A percentile compares a stretch with the other conserved stretches of the same genome.
These are phyloP conservation scores for Irpex sp. DNA, from an alignment of 1,284 basidiomycete species.

Conservation along the genomic window DNA sequence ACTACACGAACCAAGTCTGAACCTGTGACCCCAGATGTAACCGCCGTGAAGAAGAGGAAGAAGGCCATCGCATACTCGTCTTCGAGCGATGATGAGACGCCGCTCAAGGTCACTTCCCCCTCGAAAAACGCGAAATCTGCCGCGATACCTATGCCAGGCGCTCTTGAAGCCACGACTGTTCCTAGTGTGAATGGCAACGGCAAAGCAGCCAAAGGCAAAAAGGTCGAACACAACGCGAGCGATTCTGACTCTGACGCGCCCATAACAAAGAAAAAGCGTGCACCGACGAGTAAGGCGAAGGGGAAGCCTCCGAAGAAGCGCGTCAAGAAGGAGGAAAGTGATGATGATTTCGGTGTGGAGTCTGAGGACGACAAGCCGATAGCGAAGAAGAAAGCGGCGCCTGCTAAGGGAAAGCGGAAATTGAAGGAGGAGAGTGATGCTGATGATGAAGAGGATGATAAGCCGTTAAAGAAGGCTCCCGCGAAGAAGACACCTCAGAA, in stretches of 20 bases:
- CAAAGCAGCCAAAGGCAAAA: slow-evolving; percentile 30
- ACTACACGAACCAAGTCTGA: slow-evolving; percentile 43
- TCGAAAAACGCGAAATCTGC: slow-evolving; percentile 45
- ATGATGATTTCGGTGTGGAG: slow-evolving; percentile 32
- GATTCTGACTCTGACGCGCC: slow-evolving; percentile 32
- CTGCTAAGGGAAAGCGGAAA: slow-evolving; percentile 46
- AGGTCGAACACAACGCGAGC: slow-evolving; percentile 17
- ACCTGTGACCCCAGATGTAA: slow-evolving; percentile 38
- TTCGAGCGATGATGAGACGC: slow-evolving; percentile 68
- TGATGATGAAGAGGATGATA: slow-evolving; percentile 43
- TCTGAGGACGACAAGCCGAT: slow-evolving; percentile 43
- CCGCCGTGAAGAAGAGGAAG: slow-evolving; percentile 52
- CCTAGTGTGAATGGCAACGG: slow-evolving; percentile 30
- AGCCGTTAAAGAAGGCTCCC: slow-evolving; percentile 37
- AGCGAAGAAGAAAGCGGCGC: slow-evolving; percentile 35
- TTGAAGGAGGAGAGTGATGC: slow-evolving; percentile 52
- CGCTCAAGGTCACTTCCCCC: slow-evolving; percentile 64
- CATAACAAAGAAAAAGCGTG: slow-evolving; percentile 23
- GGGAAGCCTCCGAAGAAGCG: slow-evolving; percentile 58
- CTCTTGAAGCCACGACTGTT: slow-evolving; percentile 35
- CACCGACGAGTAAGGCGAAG: slow-evolving; percentile 24
- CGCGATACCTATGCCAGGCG: slow-evolving; percentile 40
- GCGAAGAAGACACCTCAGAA: slow-evolving; percentile 30
- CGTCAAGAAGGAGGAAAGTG: slow-evolving; percentile 54
- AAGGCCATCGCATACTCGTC: slow-evolving; percentile 45